phyloP scores from a whole-genome alignment of 805 yeast species.

The Candida sakaeoensis region DNA sequence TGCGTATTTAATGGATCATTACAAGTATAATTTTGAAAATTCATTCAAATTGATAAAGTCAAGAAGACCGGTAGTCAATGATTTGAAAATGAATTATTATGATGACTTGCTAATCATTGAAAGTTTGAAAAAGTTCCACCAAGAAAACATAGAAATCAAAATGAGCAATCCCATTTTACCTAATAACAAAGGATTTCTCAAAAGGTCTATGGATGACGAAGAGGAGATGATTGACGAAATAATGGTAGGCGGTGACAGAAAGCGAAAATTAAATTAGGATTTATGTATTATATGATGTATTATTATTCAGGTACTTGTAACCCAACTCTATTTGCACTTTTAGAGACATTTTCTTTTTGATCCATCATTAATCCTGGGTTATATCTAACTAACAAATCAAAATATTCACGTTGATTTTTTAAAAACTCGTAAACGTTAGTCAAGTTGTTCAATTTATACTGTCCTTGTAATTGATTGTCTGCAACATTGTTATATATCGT shows the following conservation, averaged over 20 bases:
- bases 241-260: constrained; percentile 16
- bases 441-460: constrained; percentile 35
- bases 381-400: constrained; percentile 76
- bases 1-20: constrained; percentile 39
- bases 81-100: constrained; percentile 31
- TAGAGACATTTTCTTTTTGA: constrained; percentile 72
- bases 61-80: constrained; percentile 16
- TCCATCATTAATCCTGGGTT: constrained; percentile 78
- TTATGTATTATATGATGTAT: constrained; percentile 4
- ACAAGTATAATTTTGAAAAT: constrained; percentile 30
- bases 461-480: neutral
- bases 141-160: constrained; percentile 32
- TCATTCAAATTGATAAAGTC: constrained; percentile 22
- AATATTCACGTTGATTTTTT: constrained; percentile 70
- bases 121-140: constrained; percentile 34
- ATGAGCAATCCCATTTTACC: constrained; percentile 14
- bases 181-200: constrained; percentile 9
- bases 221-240: constrained; percentile 10
- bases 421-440: constrained; percentile 62
- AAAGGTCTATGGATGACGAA: constrained; percentile 15
- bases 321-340: constrained; percentile 89
- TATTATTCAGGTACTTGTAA: constrained; percentile 40
- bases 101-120: constrained; percentile 39
- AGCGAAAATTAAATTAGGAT: constrained; percentile 12
- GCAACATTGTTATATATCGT: neutral